These are phyloP conservation scores for Juglanconis sp. DNA, from an alignment of 2,329 filamentous ascomycete genomes.

Conservation along the genomic window DNA sequence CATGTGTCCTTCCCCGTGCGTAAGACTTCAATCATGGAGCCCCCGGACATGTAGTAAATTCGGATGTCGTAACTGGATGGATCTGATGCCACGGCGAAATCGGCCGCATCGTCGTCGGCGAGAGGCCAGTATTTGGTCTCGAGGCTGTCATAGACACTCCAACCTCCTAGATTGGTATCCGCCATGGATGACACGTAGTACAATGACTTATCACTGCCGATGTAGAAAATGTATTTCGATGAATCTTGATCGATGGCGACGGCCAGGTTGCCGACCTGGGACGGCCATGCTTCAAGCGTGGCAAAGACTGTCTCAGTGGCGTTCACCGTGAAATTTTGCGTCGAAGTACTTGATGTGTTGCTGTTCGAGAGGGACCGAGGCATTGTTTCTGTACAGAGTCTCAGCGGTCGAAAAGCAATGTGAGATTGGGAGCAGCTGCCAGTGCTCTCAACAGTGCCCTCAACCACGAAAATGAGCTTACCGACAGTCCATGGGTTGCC, in stretches of 20 bases:
- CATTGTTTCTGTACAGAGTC: neutral
- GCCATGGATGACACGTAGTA: neutral
- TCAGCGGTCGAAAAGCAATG: too few species aligned
- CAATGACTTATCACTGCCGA: neutral
- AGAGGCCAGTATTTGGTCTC: constrained; percentile 5
- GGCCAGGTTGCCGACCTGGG: neutral
- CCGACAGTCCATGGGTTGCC: neutral
- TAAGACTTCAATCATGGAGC: neutral
- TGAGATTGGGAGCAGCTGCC: too few species aligned
- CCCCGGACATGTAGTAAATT: constrained; percentile 6
- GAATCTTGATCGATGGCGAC: constrained; percentile 3
- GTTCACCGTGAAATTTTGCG: constrained; percentile 2
- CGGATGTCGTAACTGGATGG: constrained; percentile 1
- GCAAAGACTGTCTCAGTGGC: neutral
- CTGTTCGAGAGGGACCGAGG: constrained; percentile 1
- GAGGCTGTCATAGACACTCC: neutral
- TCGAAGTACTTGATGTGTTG: constrained; percentile 2
- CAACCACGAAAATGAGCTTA: neutral
- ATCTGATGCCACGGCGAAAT: constrained; percentile 2
- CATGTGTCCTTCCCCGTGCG: constrained; percentile 1
- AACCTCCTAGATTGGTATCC: neutral
- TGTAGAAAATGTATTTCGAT: constrained; percentile 1
- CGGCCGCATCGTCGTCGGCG: neutral
- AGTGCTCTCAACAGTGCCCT: too few species aligned
- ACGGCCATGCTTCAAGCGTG: neutral